Conservation (phyloP, 805 yeast genomes). For the Blastobotrys attinorum region DNA sequence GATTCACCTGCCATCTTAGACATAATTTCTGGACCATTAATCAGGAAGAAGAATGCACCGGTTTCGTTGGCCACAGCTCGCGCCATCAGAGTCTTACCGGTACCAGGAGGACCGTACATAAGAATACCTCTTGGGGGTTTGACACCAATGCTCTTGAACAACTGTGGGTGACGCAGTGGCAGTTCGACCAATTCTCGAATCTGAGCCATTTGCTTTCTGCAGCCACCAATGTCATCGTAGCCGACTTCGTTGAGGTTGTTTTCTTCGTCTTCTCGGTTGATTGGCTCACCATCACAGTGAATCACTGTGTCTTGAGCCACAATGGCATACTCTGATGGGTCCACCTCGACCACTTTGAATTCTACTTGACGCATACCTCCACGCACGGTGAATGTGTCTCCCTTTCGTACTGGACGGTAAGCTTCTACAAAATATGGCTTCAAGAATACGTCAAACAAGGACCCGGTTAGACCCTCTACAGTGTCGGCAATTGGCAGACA, state of each 20-base stretch:
- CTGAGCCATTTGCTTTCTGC: conserved; percentile 99
- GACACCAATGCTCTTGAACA: conserved; percentile 95
- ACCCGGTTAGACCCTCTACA: conserved; percentile 95
- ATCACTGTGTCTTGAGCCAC: conserved; percentile 98
- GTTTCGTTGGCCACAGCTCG: conserved; percentile 99
- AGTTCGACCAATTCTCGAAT: conserved; percentile 97
- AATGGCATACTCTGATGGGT: conserved; percentile 94
- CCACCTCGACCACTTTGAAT: conserved; percentile 96
- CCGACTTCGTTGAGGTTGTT: conserved; percentile 95
- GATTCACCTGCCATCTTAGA: conserved; percentile 99
- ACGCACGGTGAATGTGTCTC: conserved; percentile 91
- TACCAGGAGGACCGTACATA: conserved; percentile 96
- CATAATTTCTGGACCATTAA: conserved; percentile 99
- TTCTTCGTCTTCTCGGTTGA: conserved; percentile 96
- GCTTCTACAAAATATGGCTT: conserved; percentile 99
- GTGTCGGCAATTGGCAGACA: conserved; percentile 97
- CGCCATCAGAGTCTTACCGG: conserved; percentile 98
- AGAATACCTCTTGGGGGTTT: conserved; percentile 98
- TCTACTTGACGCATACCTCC: conserved; percentile 99
- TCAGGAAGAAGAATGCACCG: conserved; percentile 96
- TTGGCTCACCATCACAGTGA: conserved; percentile 98
- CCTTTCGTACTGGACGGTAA: conserved; percentile 96
- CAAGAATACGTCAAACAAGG: conserved; percentile 88
- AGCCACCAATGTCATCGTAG: conserved; percentile 98
- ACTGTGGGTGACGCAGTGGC: conserved; percentile 96